These are phyloP conservation scores for Ophiocordyceps camponoti-floridani DNA, from an alignment of 2,329 filamentous ascomycete species.

Conservation along the genomic window DNA sequence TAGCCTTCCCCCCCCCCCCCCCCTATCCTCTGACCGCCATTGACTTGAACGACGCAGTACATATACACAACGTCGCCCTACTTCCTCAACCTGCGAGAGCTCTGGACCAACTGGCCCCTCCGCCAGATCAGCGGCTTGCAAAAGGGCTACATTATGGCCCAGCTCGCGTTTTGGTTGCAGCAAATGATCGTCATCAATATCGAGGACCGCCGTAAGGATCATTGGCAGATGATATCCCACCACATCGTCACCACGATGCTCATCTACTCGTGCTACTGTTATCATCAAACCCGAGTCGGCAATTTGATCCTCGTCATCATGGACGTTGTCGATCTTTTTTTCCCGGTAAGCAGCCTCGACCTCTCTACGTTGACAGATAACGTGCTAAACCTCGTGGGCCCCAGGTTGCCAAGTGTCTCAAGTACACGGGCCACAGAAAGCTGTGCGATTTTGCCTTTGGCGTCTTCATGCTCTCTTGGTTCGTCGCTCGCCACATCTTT, in stretches of 20 bases:
- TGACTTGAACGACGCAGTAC: slow-evolving; percentile 34
- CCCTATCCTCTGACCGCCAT: background rate
- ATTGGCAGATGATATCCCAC: slow-evolving; percentile 90
- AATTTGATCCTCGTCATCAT: slow-evolving; percentile 81
- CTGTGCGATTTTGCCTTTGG: slow-evolving; percentile 73
- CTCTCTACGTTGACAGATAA: background rate
- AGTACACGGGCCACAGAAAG: slow-evolving; percentile 63
- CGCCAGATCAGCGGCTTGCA: slow-evolving; percentile 55
- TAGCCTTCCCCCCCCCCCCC: background rate
- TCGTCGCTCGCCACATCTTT: slow-evolving; percentile 63
- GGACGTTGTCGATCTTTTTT: slow-evolving; percentile 79
- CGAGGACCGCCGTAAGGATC: slow-evolving; percentile 84
- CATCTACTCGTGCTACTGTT: slow-evolving; percentile 68
- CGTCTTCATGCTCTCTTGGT: slow-evolving; percentile 73
- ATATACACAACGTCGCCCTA: slow-evolving; percentile 63
- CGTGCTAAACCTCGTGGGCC: background rate
- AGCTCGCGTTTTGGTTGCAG: slow-evolving; percentile 87
- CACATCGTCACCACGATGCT: slow-evolving; percentile 79
- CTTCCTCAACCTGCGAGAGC: slow-evolving; percentile 54
- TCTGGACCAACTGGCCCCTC: slow-evolving; percentile 76
- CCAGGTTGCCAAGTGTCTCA: slow-evolving; percentile 79
- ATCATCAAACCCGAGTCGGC: slow-evolving; percentile 72
- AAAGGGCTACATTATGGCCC: slow-evolving; percentile 81
- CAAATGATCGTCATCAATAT: slow-evolving; percentile 90
- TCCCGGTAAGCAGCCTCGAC: slow-evolving; percentile 47